Conservation (phyloP, 208 protist genomes). For the Wallacemonas sp. region DNA sequence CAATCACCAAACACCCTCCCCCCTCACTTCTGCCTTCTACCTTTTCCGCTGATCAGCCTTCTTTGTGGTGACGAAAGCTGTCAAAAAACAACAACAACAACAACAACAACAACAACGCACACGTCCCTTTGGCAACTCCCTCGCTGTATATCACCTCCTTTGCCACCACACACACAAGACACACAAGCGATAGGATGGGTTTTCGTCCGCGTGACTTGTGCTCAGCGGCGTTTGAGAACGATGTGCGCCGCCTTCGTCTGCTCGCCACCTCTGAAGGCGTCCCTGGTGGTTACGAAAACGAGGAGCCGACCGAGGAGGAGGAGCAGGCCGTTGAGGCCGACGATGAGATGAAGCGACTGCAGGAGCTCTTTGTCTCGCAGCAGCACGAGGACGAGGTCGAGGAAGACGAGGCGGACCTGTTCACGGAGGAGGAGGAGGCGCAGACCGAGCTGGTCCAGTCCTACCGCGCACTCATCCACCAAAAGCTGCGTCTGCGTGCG, state of each 20-base stretch:
- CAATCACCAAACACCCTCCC: too few species aligned
- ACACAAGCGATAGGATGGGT: too few species aligned
- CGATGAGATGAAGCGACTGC: constrained; percentile 14
- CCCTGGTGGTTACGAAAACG: constrained; percentile 37
- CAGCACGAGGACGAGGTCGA: constrained; percentile 23
- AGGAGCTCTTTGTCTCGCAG: neutral
- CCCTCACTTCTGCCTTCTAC: too few species aligned
- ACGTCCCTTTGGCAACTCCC: too few species aligned
- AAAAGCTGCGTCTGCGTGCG: constrained; percentile 28
- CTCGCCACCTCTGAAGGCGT: constrained; percentile 37
- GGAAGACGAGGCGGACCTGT: constrained; percentile 33
- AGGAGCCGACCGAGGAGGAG: constrained; percentile 23
- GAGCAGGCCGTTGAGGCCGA: constrained; percentile 29
- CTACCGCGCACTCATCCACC: constrained; percentile 32
- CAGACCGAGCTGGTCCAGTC: constrained; percentile 7
- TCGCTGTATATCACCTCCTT: too few species aligned
- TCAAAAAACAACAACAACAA: too few species aligned
- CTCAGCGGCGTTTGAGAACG: constrained; percentile 67
- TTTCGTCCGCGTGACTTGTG: constrained; percentile 58
- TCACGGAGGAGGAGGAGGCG: constrained; percentile 17
- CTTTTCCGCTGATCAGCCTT: too few species aligned
- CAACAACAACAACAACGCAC: too few species aligned
- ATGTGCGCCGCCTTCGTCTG: constrained; percentile 58
- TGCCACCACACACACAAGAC: neutral
- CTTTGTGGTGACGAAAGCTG: too few species aligned